Base-by-base conservation (phyloP, 192 early-diverging fungal species). In the Linderina pennispora region DNA sequence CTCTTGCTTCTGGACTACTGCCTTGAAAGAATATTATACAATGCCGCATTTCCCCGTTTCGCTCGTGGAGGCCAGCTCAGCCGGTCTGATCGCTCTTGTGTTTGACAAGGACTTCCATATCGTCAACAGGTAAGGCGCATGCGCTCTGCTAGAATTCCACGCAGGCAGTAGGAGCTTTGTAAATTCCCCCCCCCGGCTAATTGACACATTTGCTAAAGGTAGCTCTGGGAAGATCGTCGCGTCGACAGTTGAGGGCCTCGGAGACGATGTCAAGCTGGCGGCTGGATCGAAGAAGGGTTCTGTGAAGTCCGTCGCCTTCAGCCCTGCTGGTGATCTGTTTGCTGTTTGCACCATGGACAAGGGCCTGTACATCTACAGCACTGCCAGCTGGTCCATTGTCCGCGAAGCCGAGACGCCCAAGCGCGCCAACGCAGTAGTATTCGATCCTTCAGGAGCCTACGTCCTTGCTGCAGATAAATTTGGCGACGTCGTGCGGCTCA, bases 401-500 rank as follows among this genome's bases (percentile, higher is more conserved):
- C 71, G 69, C 42, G 51, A 58, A 11, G 75, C 74, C 58, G 58
- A 49, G 6, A 24, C 45, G 17, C 72, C 48, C 23, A 94, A 94
- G 50, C 85, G 91, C 31, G 73, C 77, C n/a, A 91, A 85, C 49
- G 75, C 80, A 2, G 46, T 96, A 9, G 50, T 57, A 16, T 95
- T 92, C 53, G 80, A 80, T 34, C 73, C 72, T 0, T 59, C 80
- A 32, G 83, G 79, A 13, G 68, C 56, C 10, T 28, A 76, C 35
- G 54, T 98, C 37, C 26, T 94, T 9, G 78, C 81, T 0, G 91
- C 85, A 8, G 97, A 99, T 66, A 97, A 97, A 65, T 94, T 92
- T 76, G 97, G 97, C 6, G 97, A 99, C 76, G 83, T 90, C 16
- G 87, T 92, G 18, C 41, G 39, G 6, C 42, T 39, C 19, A 20